Evolutionary conservation across 2,329 filamentous ascomycete genomes (phyloP).

Genomic region (Zelopaecilomyces penicillatus): DNA sequence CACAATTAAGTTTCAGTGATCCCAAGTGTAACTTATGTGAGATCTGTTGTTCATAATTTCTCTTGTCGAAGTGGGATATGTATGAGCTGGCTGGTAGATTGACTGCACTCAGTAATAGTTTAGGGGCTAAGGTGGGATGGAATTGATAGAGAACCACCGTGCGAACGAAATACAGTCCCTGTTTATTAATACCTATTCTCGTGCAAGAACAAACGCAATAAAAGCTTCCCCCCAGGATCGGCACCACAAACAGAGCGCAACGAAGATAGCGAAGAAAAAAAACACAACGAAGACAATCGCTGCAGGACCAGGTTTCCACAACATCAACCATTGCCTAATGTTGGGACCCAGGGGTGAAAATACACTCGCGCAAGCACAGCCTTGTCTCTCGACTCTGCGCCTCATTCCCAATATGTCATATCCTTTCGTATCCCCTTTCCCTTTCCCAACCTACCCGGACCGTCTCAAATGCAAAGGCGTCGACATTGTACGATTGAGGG

Average conservation of each 20-base stretch:
- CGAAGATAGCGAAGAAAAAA: slow-evolving; percentile 10
- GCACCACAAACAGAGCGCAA: slow-evolving; percentile 6
- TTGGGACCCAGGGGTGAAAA: slow-evolving; percentile 4
- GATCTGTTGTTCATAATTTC: no score
- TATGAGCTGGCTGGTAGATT: no score
- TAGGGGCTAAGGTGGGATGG: background rate
- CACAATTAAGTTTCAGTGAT: no score
- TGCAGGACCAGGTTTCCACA: slow-evolving; percentile 7
- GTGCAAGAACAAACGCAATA: slow-evolving; percentile 7
- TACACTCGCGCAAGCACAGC: slow-evolving; percentile 8
- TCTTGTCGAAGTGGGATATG: no score
- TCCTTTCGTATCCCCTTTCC: slow-evolving; percentile 6
- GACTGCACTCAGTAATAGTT: background rate
- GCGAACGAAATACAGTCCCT: background rate
- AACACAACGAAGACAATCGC: slow-evolving; percentile 11
- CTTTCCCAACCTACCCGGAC: slow-evolving; percentile 9
- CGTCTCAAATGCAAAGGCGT: slow-evolving; percentile 8
- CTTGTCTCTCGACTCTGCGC: slow-evolving; percentile 8
- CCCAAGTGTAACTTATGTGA: no score
- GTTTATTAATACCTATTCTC: slow-evolving; percentile 14
- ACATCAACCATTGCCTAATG: slow-evolving; percentile 6
- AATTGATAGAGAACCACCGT: background rate
- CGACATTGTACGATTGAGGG: slow-evolving; percentile 10
- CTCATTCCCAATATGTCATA: slow-evolving; percentile 7
- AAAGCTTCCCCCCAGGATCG: slow-evolving; percentile 5